Percentiles rank a stretch among this genome's conserved stretches.
These are phyloP conservation scores for Lasiodiplodia citricola DNA, from an alignment of 2,329 filamentous ascomycete genomes.

Conservation along the genomic window DNA sequence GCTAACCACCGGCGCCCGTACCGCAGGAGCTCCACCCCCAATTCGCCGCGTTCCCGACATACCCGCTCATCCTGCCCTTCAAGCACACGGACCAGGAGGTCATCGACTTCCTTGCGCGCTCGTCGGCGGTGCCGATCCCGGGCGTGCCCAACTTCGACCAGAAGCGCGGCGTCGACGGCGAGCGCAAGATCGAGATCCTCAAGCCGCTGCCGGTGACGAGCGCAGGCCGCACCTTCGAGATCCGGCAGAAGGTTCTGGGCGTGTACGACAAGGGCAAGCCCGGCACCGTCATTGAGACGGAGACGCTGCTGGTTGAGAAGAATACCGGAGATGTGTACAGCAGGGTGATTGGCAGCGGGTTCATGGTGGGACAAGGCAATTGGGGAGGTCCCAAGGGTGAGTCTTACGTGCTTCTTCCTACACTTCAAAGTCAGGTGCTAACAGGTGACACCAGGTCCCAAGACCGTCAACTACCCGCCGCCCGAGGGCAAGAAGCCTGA, in stretches of 20 bases:
- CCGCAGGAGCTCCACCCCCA: conserved; percentile 81
- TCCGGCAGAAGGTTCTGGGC: conserved; percentile 77
- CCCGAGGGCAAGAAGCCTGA: conserved; percentile 75
- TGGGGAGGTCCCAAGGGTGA: conserved; percentile 90
- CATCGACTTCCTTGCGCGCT: conserved; percentile 80
- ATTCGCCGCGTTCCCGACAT: conserved; percentile 88
- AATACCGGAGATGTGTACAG: conserved; percentile 72
- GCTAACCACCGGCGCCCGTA: not conserved
- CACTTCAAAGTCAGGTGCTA: not conserved
- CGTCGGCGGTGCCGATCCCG: conserved; percentile 72
- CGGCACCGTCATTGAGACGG: conserved; percentile 79
- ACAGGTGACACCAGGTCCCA: conserved; percentile 56
- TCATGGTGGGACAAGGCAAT: conserved; percentile 79
- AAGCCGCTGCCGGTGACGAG: conserved; percentile 76
- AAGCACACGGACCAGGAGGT: conserved; percentile 77
- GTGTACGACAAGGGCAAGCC: conserved; percentile 88
- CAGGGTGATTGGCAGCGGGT: conserved; percentile 71
- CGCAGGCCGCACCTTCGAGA: conserved; percentile 70
- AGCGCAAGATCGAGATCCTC: conserved; percentile 78
- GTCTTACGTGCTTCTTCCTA: conserved; percentile 23
- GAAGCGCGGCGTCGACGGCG: conserved; percentile 78
- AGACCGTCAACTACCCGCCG: conserved; percentile 77
- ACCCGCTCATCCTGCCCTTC: conserved; percentile 82
- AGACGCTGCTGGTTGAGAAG: conserved; percentile 76
- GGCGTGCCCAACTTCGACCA: conserved; percentile 78